Conservation (phyloP, 169 alveolate genomes). For the Cystoisospora suis region DNA sequence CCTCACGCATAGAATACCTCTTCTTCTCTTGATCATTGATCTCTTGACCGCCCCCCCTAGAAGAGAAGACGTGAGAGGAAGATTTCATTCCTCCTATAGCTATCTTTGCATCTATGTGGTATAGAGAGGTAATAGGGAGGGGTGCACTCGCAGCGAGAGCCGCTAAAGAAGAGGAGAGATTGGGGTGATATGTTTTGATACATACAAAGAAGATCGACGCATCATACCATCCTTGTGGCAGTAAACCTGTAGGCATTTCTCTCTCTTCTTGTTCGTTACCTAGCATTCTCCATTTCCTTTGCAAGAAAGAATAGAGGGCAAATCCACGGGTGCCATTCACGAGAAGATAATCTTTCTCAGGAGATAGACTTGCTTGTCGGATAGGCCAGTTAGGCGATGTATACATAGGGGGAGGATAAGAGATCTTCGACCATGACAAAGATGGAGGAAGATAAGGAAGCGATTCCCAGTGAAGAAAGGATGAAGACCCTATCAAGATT, state of each 20-base stretch:
- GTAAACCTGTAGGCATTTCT: slow-evolving; percentile 66
- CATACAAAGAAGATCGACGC: slow-evolving; percentile 66
- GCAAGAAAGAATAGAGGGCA: slow-evolving; percentile 69
- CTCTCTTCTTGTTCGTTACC: slow-evolving; percentile 69
- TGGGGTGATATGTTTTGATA: slow-evolving; percentile 36
- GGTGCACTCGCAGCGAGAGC: slow-evolving; percentile 61
- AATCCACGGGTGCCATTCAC: slow-evolving; percentile 70
- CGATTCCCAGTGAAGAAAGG: slow-evolving; percentile 39
- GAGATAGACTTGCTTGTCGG: slow-evolving; percentile 64
- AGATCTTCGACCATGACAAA: slow-evolving; percentile 48
- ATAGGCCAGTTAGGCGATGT: slow-evolving; percentile 72
- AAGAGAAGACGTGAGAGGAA: too few relatives aligned
- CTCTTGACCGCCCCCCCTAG: too few relatives aligned
- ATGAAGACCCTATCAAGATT: slow-evolving; percentile 51
- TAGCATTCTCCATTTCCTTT: slow-evolving; percentile 71
- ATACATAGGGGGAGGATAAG: slow-evolving; percentile 72
- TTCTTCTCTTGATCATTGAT: too few relatives aligned
- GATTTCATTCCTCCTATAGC: too few relatives aligned
- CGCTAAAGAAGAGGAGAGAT: not conserved
- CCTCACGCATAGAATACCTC: too few relatives aligned
- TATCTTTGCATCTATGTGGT: slow-evolving; percentile 18
- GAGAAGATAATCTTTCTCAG: slow-evolving; percentile 62
- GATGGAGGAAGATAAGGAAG: slow-evolving; percentile 15
- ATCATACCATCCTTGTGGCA: slow-evolving; percentile 77
- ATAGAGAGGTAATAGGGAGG: slow-evolving; percentile 32